Percentiles rank a stretch among this genome's conserved stretches.
phyloP scores from a whole-genome alignment of 108 stramenopile species.

The Epithemia pelagica region DNA sequence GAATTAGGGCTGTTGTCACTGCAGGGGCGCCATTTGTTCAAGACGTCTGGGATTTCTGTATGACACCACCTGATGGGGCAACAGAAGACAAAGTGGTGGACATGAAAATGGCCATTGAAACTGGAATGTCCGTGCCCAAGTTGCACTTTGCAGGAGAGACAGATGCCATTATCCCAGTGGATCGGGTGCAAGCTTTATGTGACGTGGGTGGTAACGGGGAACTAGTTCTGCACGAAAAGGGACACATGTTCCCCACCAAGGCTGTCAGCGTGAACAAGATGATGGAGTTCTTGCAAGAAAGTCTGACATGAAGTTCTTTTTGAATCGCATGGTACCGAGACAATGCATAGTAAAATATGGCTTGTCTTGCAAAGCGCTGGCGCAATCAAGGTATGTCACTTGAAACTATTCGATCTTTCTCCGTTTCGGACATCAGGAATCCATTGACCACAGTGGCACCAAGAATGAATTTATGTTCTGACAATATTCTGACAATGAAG shows the following conservation, averaged over 20 bases:
- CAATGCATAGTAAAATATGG: no score
- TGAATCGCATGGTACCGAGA: no score
- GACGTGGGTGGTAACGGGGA: conserved; percentile 52
- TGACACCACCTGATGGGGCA: conserved; percentile 15
- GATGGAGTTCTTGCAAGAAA: no score
- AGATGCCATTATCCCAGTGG: conserved; percentile 52
- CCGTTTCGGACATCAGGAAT: no score
- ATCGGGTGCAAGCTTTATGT: conserved; percentile 36
- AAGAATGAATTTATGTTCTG: no score
- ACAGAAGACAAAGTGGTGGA: conserved; percentile 1
- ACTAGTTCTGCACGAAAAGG: conserved; percentile 56
- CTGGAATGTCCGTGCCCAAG: conserved; percentile 50
- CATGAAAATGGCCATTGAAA: conserved; percentile 4
- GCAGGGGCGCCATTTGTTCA: conserved; percentile 55
- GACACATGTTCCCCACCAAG: conserved; percentile 67
- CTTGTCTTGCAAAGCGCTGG: no score
- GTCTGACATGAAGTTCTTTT: no score
- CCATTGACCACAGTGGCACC: no score
- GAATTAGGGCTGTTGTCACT: conserved; percentile 47
- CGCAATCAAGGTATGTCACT: no score
- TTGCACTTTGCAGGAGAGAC: conserved; percentile 66
- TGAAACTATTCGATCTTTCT: no score
- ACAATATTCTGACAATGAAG: no score
- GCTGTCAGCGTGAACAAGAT: no score
- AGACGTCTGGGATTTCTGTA: conserved; percentile 46